Evolutionary conservation across 257 asterid genomes (phyloP), one percentile per base, ranked within the genome.

Genomic region (Fraxinus quadrangulata): DNA sequence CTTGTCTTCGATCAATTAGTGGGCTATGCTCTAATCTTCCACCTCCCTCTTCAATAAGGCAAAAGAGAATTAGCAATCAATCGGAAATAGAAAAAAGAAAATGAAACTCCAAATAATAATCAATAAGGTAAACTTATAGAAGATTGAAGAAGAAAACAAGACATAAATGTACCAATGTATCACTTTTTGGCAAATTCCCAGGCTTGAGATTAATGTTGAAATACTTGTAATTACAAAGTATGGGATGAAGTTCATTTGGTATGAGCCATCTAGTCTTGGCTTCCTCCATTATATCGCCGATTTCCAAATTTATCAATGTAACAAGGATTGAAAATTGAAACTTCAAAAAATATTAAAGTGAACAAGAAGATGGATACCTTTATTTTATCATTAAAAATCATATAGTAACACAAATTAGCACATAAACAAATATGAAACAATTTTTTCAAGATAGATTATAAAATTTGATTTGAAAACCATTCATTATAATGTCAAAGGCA

Each of bases 221-320:
- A 72, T 85, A 74, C 84, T 88, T 90, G 89, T 81, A 77, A 26
- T 26, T 26, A 26, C 28, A 26, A 26, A 26, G 28, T 26, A 26
- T 26, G 28, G 28, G 28, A 78, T 95, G 90, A 79, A 95, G 93
- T 90, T 95, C 99, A 56, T 93, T 95, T 2, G 99, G 98, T 63
- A 98, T 81, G 75, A 95, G 93, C 99, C 99, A 95, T 83, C 99
- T 89, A 68, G 84, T 37, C 84, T 84, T 87, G 76, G 99, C 96
- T 83, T 93, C 99, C 86, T 82, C 96, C 88, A 86, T 80, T 75
- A 90, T 85, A 71, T 76, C 85, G 68, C 70, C 76, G 68, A 95
- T 82, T 79, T 95, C 99, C 88, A 95, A 87, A 84, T 95, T 97
- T 95, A 92, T 28, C 69, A 85, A 85, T 24, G 63, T 37, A 85